phyloP scores from a whole-genome alignment of 805 yeast genomes.

The Phaffomyces opuntiae region DNA sequence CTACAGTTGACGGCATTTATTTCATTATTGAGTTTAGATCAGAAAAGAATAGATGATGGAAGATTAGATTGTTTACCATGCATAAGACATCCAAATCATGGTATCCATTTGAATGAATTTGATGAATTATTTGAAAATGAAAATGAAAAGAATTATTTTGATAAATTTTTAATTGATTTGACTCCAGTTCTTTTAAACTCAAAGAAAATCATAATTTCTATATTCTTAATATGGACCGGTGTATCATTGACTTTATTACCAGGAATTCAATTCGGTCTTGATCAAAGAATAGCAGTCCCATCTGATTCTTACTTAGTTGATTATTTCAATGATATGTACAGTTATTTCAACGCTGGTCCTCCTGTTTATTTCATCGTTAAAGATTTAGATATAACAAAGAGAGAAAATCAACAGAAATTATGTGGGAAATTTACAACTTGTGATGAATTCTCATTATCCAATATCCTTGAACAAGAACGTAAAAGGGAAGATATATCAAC shows the following conservation, averaged over 20 bases:
- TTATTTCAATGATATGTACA: conserved; percentile 71
- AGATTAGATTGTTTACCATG: conserved; percentile 61
- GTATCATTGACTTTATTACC: conserved; percentile 68
- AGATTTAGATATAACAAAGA: conserved; percentile 52
- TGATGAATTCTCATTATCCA: conserved; percentile 68
- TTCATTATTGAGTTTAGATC: conserved; percentile 63
- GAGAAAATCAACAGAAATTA: conserved; percentile 59
- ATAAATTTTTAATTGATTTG: conserved; percentile 33
- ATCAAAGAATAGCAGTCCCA: conserved; percentile 86
- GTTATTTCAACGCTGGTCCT: conserved; percentile 79
- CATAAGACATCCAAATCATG: conserved; percentile 24
- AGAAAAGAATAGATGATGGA: conserved; percentile 48
- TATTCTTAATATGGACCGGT: conserved; percentile 60
- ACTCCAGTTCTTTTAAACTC: conserved; percentile 52
- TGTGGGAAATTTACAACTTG: conserved; percentile 90
- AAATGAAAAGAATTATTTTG: conserved; percentile 28
- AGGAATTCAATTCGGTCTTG: conserved; percentile 67
- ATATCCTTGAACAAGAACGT: conserved; percentile 79
- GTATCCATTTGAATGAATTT: conserved; percentile 15
- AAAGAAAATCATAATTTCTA: conserved; percentile 39
- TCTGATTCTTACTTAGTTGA: conserved; percentile 70
- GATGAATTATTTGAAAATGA: conserved; percentile 22
- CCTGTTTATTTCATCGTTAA: conserved; percentile 84
- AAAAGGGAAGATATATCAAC: conserved; percentile 57
- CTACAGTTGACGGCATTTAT: conserved; percentile 80